Evolutionary conservation across 2,329 filamentous ascomycete genomes (phyloP).

Genomic region (Clonostachys rosea): DNA sequence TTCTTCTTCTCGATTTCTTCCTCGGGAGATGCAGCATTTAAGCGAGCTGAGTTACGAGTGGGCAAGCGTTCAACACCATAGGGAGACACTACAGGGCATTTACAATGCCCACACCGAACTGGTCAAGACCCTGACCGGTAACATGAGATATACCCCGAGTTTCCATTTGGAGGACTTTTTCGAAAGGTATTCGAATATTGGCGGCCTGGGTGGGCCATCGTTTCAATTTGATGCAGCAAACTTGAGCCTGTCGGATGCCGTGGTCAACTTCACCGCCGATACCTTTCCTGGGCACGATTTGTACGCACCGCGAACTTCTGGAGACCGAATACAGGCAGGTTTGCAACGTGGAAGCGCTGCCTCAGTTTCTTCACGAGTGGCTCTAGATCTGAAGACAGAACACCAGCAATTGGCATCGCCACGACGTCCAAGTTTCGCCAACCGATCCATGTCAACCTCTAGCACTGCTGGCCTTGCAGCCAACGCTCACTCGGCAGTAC

Average conservation of each 20-base stretch:
- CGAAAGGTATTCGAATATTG: conserved; percentile 65
- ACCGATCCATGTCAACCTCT: too few relatives aligned
- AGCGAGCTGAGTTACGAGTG: conserved; percentile 70
- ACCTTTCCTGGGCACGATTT: conserved; percentile 44
- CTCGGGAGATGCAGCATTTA: conserved; percentile 75
- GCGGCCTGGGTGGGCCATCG: conserved; percentile 52
- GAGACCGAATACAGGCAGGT: conserved; percentile 5
- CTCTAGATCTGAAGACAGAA: too few relatives aligned
- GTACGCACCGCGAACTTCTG: conserved; percentile 30
- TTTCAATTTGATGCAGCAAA: conserved; percentile 70
- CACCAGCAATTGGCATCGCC: too few relatives aligned
- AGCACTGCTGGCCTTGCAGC: too few relatives aligned
- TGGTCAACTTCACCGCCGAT: conserved; percentile 56
- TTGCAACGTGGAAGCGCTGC: too few relatives aligned
- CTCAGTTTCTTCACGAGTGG: too few relatives aligned
- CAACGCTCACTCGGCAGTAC: too few relatives aligned
- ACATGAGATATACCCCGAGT: conserved; percentile 70
- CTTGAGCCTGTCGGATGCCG: conserved; percentile 64
- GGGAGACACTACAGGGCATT: conserved; percentile 72
- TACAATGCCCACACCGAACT: conserved; percentile 76
- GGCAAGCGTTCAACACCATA: conserved; percentile 76
- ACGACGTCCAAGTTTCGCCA: too few relatives aligned
- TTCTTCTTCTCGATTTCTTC: conserved; percentile 63
- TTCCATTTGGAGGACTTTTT: conserved; percentile 88
- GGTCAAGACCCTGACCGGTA: conserved; percentile 66